phyloP scores from a whole-genome alignment of 78 protist species.

The Dictyostelium citrinum region DNA sequence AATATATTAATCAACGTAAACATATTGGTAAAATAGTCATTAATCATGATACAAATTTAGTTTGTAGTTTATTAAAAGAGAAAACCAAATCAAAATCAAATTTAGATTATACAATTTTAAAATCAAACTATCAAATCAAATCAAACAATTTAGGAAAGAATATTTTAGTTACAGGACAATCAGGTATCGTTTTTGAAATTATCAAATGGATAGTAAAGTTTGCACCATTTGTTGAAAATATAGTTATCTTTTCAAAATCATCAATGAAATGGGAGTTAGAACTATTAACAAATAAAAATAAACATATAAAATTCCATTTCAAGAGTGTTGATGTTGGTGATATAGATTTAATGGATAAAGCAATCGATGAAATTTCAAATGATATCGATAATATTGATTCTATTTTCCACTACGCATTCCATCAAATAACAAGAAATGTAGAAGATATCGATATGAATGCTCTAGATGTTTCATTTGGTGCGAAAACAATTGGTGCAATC shows the following conservation, averaged over 20 bases:
- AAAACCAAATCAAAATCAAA: not conserved
- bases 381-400: conserved; percentile 15
- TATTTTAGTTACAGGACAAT: too few relatives aligned
- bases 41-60: not conserved
- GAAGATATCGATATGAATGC: not conserved
- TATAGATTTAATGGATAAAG: not conserved
- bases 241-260: not conserved
- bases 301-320: not conserved
- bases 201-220: too few relatives aligned
- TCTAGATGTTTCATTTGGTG: not conserved
- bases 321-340: conserved; percentile 12
- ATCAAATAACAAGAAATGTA: not conserved
- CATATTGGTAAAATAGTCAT: too few relatives aligned
- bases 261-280: conserved; percentile 37
- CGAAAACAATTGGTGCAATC: conserved; percentile 80
- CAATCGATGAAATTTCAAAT: not conserved
- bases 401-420: conserved; percentile 51
- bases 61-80: conserved; percentile 10
- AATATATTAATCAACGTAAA: too few relatives aligned
- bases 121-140: not conserved
- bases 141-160: not conserved
- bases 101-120: too few relatives aligned
- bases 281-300: not conserved
- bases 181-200: too few relatives aligned
- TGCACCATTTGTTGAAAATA: too few relatives aligned